phyloP scores from a whole-genome alignment of 352 stramenopile species.

The Phytophthora constricta region DNA sequence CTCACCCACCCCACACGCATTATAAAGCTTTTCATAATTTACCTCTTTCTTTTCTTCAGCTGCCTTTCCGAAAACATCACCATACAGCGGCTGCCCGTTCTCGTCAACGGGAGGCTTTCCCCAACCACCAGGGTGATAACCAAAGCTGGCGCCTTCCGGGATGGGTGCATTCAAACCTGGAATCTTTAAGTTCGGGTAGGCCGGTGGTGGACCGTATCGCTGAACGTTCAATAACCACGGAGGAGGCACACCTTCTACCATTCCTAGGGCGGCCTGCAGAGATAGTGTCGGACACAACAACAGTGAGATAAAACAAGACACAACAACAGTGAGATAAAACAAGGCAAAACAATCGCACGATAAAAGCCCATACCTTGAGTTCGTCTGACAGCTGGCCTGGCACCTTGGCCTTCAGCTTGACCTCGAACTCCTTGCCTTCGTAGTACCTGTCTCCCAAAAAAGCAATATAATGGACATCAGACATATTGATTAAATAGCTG shows the following conservation, averaged over 20 bases:
- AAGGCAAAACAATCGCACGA: neutral
- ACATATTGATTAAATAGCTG: neutral
- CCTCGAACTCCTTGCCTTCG: constrained; percentile 97
- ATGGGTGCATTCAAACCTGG: constrained; percentile 97
- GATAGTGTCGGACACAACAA: constrained; percentile 3
- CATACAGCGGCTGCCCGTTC: constrained; percentile 96
- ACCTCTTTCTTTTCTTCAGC: constrained; percentile 39
- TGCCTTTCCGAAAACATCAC: constrained; percentile 93
- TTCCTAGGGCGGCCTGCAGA: constrained; percentile 90
- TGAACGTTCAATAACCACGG: constrained; percentile 99
- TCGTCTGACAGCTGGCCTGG: constrained; percentile 90
- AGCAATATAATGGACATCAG: neutral
- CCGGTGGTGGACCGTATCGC: constrained; percentile 96
- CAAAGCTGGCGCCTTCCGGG: constrained; percentile 93
- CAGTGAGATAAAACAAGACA: constrained; percentile 1
- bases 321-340: neutral
- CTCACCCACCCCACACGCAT: neutral
- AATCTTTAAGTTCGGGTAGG: constrained; percentile 97
- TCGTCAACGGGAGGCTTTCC: constrained; percentile 98
- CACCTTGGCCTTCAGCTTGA: constrained; percentile 90
- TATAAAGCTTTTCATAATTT: neutral
- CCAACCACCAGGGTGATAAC: constrained; percentile 97
- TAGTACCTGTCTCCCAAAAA: constrained; percentile 88
- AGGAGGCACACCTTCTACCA: constrained; percentile 92
- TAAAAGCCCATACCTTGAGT: constrained; percentile 47